These are phyloP conservation scores for Ceratopteris richardii DNA, from an alignment of 75 land plant genomes.

Conservation along the genomic window DNA sequence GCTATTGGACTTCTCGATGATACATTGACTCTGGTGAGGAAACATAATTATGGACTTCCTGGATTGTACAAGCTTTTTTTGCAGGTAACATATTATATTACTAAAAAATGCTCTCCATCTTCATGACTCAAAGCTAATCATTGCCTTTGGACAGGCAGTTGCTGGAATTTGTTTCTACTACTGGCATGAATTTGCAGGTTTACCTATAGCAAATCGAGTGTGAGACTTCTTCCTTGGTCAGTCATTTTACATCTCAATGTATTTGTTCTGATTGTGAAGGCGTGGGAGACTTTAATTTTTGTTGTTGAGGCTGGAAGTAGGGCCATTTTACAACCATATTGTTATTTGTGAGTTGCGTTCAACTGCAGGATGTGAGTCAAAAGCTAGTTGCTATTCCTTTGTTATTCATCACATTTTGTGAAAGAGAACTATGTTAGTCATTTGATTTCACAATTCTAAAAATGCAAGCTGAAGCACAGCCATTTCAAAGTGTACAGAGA, in stretches of 20 bases:
- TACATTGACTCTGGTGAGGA: conserved; percentile 33
- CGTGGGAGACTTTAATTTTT: too few species aligned
- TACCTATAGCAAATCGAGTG: conserved; percentile 79
- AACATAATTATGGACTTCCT: conserved; percentile 61
- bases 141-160: conserved; percentile 46
- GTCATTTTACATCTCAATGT: not conserved
- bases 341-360: too few species aligned
- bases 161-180: conserved; percentile 60
- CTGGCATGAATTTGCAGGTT: conserved; percentile 57
- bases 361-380: too few species aligned
- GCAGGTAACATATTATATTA: conserved; percentile 34
- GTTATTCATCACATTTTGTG: too few species aligned
- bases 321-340: too few species aligned
- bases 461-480: too few species aligned
- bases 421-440: too few species aligned
- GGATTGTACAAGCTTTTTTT: conserved; percentile 47
- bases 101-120: not conserved
- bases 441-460: too few species aligned
- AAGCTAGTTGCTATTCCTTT: too few species aligned
- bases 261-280: not conserved
- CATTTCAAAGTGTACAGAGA: too few species aligned
- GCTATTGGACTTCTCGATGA: conserved; percentile 81
- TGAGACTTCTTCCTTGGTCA: conserved; percentile 13
- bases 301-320: too few species aligned
- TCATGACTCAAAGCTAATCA: too few species aligned